phyloP scores from a whole-genome alignment of 2,329 filamentous ascomycete species.

The Pseudogymnoascus sp. region DNA sequence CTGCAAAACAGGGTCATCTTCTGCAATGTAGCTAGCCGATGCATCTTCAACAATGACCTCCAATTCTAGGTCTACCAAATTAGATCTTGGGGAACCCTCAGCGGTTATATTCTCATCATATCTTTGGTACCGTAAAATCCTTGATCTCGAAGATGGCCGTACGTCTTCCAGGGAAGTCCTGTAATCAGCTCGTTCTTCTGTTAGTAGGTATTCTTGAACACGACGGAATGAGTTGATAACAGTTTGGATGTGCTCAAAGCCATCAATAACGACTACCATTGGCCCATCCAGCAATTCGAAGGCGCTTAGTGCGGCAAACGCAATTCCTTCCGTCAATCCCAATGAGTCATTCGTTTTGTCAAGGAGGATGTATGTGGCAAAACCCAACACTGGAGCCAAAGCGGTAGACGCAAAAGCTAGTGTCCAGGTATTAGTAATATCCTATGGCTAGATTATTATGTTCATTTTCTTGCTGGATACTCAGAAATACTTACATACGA shows the following conservation, averaged over 20 bases:
- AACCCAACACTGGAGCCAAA: background rate
- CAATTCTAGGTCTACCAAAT: background rate
- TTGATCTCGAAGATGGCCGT: slow-evolving; percentile 2
- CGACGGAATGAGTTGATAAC: background rate
- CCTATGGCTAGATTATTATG: no score
- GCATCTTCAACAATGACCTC: background rate
- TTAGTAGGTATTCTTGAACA: background rate
- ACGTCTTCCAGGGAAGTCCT: background rate
- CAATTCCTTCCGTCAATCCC: background rate
- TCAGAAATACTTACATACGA: background rate
- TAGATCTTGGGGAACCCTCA: background rate
- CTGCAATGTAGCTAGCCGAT: background rate
- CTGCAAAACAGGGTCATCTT: background rate
- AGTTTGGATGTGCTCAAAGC: background rate
- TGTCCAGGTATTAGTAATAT: background rate
- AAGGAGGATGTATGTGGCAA: background rate
- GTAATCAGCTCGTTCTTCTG: background rate
- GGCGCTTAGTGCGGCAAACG: background rate
- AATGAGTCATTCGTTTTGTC: background rate
- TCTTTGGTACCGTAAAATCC: background rate
- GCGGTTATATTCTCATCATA: background rate
- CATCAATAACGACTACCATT: background rate
- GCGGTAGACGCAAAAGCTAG: background rate
- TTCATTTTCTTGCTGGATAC: background rate
- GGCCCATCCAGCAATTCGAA: background rate